These are phyloP conservation scores for Fusarium sp. DNA, from an alignment of 2,329 filamentous ascomycete genomes.

Conservation along the genomic window DNA sequence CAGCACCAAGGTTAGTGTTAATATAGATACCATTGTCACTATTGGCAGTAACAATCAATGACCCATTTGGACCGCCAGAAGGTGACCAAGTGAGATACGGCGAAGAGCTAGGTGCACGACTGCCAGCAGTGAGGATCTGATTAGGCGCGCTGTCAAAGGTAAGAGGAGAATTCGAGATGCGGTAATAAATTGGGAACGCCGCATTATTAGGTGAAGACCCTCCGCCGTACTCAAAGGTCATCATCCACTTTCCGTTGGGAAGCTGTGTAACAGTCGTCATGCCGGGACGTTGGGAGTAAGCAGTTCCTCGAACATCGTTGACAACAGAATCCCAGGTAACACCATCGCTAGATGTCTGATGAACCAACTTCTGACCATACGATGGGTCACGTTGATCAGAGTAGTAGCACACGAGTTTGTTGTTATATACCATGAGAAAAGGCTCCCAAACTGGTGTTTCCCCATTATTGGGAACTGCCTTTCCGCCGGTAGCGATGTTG, in stretches of 20 bases:
- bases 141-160: no score
- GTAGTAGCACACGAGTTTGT: background rate
- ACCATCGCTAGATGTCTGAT: background rate
- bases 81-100: no score
- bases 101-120: no score
- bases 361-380: background rate
- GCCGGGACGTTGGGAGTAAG: background rate
- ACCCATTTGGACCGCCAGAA: no score
- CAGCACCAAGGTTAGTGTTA: no score
- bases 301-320: background rate
- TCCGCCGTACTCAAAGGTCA: background rate
- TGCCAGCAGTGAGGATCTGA: no score
- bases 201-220: background rate
- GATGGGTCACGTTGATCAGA: background rate
- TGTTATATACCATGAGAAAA: background rate
- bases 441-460: background rate
- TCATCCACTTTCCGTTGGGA: background rate
- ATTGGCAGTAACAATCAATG: no score
- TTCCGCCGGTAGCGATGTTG: background rate
- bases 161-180: background rate
- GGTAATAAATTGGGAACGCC: background rate
- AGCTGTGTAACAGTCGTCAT: background rate
- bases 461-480: background rate
- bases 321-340: background rate
- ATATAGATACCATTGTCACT: no score